Conservation (phyloP, 2,329 filamentous ascomycete genomes). For the Lachnellula arida region DNA sequence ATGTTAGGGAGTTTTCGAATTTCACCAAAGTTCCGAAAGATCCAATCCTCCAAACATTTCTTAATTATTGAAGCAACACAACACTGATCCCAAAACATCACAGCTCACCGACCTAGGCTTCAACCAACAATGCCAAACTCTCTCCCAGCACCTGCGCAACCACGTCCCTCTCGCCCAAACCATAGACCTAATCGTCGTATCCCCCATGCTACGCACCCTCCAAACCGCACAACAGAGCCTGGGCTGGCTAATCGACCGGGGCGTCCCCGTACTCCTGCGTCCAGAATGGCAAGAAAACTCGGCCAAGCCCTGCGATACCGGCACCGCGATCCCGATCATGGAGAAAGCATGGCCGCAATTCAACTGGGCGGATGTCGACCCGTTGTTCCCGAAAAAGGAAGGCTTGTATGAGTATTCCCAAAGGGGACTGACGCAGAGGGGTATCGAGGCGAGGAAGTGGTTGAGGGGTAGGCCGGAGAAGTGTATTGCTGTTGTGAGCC, state of each 20-base stretch:
- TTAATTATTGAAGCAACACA: too few species aligned
- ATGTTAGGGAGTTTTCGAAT: too few species aligned
- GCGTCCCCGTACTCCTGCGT: constrained; percentile 26
- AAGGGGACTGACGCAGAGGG: constrained; percentile 22
- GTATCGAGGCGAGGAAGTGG: constrained; percentile 25
- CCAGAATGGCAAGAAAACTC: constrained; percentile 33
- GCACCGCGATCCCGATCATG: constrained; percentile 24
- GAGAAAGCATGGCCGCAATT: constrained; percentile 31
- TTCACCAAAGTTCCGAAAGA: too few species aligned
- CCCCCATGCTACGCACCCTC: constrained; percentile 30
- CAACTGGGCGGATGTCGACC: constrained; percentile 31
- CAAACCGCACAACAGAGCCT: constrained; percentile 29
- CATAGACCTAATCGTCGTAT: constrained; percentile 31
- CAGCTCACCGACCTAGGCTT: constrained; percentile 23
- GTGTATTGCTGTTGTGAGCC: constrained; percentile 31
- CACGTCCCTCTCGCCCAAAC: constrained; percentile 27
- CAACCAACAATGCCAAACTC: constrained; percentile 19
- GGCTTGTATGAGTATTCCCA: constrained; percentile 28
- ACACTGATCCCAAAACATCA: too few species aligned
- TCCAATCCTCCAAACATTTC: too few species aligned
- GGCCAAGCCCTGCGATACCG: constrained; percentile 29
- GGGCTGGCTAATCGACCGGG: constrained; percentile 29
- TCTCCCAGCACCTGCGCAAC: constrained; percentile 23
- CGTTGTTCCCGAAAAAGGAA: constrained; percentile 27
- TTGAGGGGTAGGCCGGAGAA: constrained; percentile 29